Evolutionary conservation across 805 yeast genomes (phyloP).

Genomic region (Kodamaea jinghongensis): DNA sequence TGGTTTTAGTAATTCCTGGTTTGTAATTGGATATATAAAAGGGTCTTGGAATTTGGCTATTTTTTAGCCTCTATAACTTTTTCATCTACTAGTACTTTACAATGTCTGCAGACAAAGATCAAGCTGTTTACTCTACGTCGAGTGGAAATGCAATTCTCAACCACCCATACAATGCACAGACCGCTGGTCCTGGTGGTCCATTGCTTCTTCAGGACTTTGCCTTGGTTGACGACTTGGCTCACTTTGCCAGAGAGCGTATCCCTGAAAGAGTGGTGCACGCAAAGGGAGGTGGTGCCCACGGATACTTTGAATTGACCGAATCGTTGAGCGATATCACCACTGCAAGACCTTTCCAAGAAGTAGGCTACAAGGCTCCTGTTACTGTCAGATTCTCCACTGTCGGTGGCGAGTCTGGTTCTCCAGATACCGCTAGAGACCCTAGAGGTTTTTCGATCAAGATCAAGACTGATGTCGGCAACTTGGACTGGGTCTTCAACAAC

Average conservation of each 20-base stretch:
- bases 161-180: slow-evolving; percentile 69
- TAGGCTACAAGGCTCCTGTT: slow-evolving; percentile 78
- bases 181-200: slow-evolving; percentile 77
- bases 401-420: slow-evolving; percentile 80
- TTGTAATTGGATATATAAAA: background rate
- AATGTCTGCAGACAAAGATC: slow-evolving; percentile 11
- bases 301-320: slow-evolving; percentile 82
- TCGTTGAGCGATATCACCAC: slow-evolving; percentile 58
- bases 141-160: slow-evolving; percentile 53
- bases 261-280: slow-evolving; percentile 95
- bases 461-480: slow-evolving; percentile 80
- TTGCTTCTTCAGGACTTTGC: slow-evolving; percentile 77
- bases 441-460: slow-evolving; percentile 80
- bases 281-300: slow-evolving; percentile 90
- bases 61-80: background rate
- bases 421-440: slow-evolving; percentile 85
- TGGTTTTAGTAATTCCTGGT: no score
- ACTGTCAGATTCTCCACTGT: slow-evolving; percentile 81
- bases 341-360: slow-evolving; percentile 65
- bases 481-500: slow-evolving; percentile 83
- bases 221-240: slow-evolving; percentile 77
- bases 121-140: slow-evolving; percentile 44
- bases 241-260: slow-evolving; percentile 84
- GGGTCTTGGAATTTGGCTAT: background rate
- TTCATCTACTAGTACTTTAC: no score